A percentile compares a stretch with the other conserved stretches of the same genome.
Conservation (phyloP, 1,284 basidiomycete species). For the Hemileia vastatrix region DNA sequence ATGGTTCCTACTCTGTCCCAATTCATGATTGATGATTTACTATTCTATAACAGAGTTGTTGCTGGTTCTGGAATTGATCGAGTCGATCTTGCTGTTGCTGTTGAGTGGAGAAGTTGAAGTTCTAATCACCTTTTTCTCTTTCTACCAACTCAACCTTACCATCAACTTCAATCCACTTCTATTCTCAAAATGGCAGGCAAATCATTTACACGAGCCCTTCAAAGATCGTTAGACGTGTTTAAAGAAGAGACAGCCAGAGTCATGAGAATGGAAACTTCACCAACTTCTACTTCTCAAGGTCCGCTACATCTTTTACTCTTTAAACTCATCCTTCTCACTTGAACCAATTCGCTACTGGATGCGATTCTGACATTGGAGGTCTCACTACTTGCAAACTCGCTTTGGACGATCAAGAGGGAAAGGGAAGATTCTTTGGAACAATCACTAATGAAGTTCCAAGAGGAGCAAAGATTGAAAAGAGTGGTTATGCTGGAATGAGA, state of each 20-base stretch:
- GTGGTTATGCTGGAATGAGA: constrained; percentile 62
- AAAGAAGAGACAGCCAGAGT: constrained; percentile 33
- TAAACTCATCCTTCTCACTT: no score
- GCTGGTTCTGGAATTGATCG: no score
- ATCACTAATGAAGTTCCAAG: constrained; percentile 37
- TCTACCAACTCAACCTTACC: constrained; percentile 16
- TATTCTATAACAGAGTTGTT: no score
- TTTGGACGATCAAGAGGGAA: constrained; percentile 30
- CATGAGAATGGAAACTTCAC: constrained; percentile 39
- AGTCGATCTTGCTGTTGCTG: not conserved
- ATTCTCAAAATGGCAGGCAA: no score
- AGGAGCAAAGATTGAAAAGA: constrained; percentile 36
- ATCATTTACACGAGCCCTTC: no score
- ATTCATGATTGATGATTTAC: not conserved
- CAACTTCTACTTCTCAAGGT: constrained; percentile 28
- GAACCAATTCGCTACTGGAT: constrained; percentile 58
- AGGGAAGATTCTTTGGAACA: constrained; percentile 40
- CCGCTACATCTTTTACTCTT: constrained; percentile 32
- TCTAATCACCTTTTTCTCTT: not conserved
- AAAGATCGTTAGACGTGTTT: constrained; percentile 33
- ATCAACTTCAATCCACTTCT: no score
- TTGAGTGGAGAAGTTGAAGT: not conserved
- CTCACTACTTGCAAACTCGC: constrained; percentile 51
- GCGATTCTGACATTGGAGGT: constrained; percentile 74
- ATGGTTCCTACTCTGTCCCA: not conserved